Evolutionary conservation across 2,329 filamentous ascomycete genomes (phyloP), one percentile per base, ranked within the genome.

Genomic region (Akanthomyces dipterigenus): DNA sequence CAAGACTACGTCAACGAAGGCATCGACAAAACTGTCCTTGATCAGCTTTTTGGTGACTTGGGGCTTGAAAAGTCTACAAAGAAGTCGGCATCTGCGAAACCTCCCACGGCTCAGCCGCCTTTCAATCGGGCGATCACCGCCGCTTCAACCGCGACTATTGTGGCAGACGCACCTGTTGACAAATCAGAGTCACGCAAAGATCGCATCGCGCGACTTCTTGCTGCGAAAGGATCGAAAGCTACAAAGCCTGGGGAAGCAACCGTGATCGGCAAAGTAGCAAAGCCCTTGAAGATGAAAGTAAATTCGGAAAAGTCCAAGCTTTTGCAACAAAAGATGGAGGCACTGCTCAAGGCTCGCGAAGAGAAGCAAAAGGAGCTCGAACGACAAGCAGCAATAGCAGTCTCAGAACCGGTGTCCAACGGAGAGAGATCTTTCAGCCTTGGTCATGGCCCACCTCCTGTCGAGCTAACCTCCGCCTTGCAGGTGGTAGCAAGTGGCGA

Each of bases 301-400:
- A 54, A 88, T 69, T 84, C 84, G 20, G 83, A 91, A 65, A 96
- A 90, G 63, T 90, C 90, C 62, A 82, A 81, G 62, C 76, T 92
- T 36, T 80, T 93, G 51, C 86, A 90, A 65, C 84, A 91, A 70
- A 91, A 91, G 66, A 87, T 96, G 69, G 90, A 91, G 63, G 88
- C 88, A 24, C 76, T 95, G 24, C 85, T 86, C 66, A 87, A 84
- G 67, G 77, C 80, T 40, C 77, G 82, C 36, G 78, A 82, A 67
- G 75, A 72, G 5, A 74, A 73, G 53, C 71, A 72, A 43, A 59
- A 62, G 55, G 28, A 67, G 22, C 43, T 55, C 14, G 46, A 45
- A 20, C 54, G 46, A 24, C 60, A 62, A 38, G 42, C 56, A 48
- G 38, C 53, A 46, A 31, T 54, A 24, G 42, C 49, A 11, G 58